phyloP scores from a whole-genome alignment of 2,329 filamentous ascomycete species.

The Cordyceps pruinosa region DNA sequence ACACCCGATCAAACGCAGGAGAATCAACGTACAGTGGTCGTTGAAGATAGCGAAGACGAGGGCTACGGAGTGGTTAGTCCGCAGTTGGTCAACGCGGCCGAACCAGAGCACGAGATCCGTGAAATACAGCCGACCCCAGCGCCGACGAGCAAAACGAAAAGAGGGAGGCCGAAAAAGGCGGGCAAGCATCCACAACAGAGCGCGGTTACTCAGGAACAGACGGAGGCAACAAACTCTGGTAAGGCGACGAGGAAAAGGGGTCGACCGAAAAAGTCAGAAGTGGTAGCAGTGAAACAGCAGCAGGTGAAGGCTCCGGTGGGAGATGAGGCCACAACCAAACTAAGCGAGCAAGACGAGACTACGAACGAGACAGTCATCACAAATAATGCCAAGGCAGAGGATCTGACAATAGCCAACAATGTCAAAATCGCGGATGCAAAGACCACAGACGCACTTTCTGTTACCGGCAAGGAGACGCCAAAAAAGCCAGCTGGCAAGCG shows the following conservation, averaged over 20 bases:
- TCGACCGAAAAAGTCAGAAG: conserved; percentile 33
- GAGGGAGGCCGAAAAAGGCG: conserved; percentile 15
- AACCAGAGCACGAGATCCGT: background rate
- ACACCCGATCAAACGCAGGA: background rate
- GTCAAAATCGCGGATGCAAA: background rate
- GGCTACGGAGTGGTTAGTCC: background rate
- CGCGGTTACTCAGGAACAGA: conserved; percentile 14
- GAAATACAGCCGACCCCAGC: background rate
- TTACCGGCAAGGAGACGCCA: background rate
- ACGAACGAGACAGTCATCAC: background rate
- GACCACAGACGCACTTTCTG: background rate
- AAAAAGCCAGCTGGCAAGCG: background rate
- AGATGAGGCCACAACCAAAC: background rate
- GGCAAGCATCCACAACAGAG: conserved; percentile 15
- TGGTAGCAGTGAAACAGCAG: conserved; percentile 2
- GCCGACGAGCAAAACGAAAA: conserved; percentile 12
- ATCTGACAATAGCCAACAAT: background rate
- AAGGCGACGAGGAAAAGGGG: conserved; percentile 31
- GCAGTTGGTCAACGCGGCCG: background rate
- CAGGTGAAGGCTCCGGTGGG: background rate
- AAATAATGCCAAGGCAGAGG: background rate
- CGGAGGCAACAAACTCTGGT: background rate
- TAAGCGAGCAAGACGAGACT: background rate
- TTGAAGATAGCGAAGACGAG: background rate
- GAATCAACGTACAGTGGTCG: background rate